These are phyloP conservation scores for Thielaviopsis punctulata DNA, from an alignment of 2,329 filamentous ascomycete species.

Conservation along the genomic window DNA sequence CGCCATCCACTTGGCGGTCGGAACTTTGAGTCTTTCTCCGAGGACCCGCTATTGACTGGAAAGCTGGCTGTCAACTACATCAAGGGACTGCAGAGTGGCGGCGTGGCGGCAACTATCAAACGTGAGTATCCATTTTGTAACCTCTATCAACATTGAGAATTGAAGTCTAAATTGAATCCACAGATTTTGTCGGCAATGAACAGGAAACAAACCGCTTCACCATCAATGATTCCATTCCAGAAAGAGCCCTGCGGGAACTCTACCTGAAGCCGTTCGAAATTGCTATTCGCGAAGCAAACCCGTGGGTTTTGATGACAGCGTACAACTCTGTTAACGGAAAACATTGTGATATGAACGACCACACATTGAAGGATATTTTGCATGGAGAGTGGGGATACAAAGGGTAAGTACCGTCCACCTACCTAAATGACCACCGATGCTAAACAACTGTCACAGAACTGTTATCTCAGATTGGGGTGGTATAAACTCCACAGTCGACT, in stretches of 20 bases:
- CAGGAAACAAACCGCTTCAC: constrained; percentile 52
- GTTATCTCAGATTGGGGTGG: constrained; percentile 45
- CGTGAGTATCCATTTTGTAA: constrained; percentile 27
- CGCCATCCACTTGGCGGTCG: constrained; percentile 67
- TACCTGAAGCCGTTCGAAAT: constrained; percentile 65
- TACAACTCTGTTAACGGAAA: constrained; percentile 51
- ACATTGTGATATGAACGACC: constrained; percentile 39
- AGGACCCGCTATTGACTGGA: constrained; percentile 63
- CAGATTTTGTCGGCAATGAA: constrained; percentile 54
- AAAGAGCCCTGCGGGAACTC: constrained; percentile 49
- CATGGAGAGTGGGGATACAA: constrained; percentile 46
- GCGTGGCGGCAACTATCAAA: constrained; percentile 63
- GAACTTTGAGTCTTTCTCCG: constrained; percentile 76
- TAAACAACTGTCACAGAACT: constrained; percentile 21
- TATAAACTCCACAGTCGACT: constrained; percentile 36
- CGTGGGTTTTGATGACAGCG: constrained; percentile 52
- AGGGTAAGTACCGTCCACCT: constrained; percentile 24
- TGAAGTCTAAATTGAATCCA: not conserved
- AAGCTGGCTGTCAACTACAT: constrained; percentile 57
- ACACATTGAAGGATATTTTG: constrained; percentile 38
- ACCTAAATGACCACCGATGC: not conserved
- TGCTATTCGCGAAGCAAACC: constrained; percentile 48
- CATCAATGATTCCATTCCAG: constrained; percentile 45
- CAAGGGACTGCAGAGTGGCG: constrained; percentile 54
- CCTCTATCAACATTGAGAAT: not conserved